Base-by-base conservation (phyloP, 1,139 yeast species). In the Sugiyamaella castrensis region DNA sequence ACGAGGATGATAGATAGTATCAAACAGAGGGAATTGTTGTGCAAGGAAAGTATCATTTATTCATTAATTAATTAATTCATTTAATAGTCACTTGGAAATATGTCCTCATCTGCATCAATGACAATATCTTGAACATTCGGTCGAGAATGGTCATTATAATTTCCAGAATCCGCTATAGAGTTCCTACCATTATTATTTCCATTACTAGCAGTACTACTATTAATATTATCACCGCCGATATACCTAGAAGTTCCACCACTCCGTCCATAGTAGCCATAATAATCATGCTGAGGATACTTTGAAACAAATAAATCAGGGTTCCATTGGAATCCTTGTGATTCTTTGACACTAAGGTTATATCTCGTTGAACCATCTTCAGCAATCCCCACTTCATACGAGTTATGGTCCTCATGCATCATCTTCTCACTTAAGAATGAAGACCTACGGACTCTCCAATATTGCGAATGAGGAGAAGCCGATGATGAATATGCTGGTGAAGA, bases 271-370 rank as follows among this genome's bases (percentile, higher is more conserved):
- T 47, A 43, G 32, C 37, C 31, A 24, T 31, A 43, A 26, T 42
- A 43, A 36, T 43, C 46, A 13, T 40, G 47, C 57, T 82, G 88
- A 56, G 80, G 85, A 60, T 78, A 80, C 8, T 82, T 79, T 8
- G 82, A 74, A 8, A 86, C 88, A 71, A 83, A 84, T 51, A 84
- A 68, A 58, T 82, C 87, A 58, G 82, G 88, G 64, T 84, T 84
- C 76, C 87, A 84, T 15, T 79, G 69, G 59, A 84, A 84, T 5
- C 92, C 92, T 62, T 84, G 91, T 43, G 82, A 74, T 61, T 83
- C 87, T 44, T 75, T 75, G 33, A 84, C 69, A 32, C 80, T 75
- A 40, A 76, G 52, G 49, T 47, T 68, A 55, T 34, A 69, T 53
- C 53, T 50, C 55, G 42, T 59, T 43, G 39, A 61, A 47, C 57